phyloP scores from a whole-genome alignment of 2,329 filamentous ascomycete genomes.

The Talaromyces funiculosus region DNA sequence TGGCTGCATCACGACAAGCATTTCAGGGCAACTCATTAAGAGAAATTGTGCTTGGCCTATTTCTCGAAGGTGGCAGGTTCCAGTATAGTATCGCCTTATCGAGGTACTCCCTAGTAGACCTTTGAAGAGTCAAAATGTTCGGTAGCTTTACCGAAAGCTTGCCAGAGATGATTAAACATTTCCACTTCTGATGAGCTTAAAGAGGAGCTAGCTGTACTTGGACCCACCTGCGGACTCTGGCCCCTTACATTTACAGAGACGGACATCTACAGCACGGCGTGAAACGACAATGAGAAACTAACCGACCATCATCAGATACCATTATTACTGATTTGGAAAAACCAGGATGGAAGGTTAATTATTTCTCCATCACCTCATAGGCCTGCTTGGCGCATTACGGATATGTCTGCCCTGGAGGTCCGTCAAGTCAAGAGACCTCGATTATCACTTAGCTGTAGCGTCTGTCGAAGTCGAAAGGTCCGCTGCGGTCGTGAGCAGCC shows the following conservation, averaged over 20 bases:
- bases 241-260: neutral
- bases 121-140: neutral
- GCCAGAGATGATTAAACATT: neutral
- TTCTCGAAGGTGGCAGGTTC: neutral
- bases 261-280: neutral
- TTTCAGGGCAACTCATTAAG: neutral
- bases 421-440: slow-evolving; percentile 15
- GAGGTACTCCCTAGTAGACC: neutral
- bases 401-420: neutral
- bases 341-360: neutral
- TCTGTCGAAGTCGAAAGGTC: slow-evolving; percentile 17
- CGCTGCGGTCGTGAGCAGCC: slow-evolving; percentile 17
- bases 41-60: neutral
- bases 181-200: neutral
- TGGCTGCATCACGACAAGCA: neutral
- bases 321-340: too few relatives aligned
- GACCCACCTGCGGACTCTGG: neutral
- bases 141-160: neutral
- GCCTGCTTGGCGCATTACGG: neutral
- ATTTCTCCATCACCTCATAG: neutral
- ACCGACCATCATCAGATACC: too few relatives aligned
- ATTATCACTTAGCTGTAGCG: slow-evolving; percentile 15
- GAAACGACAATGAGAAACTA: neutral
- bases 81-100: neutral
- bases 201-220: slow-evolving; percentile 1